Evolutionary conservation across 1,284 basidiomycete genomes (phyloP), one percentile per base, ranked within the genome.

Genomic region (Ustilago sp.): DNA sequence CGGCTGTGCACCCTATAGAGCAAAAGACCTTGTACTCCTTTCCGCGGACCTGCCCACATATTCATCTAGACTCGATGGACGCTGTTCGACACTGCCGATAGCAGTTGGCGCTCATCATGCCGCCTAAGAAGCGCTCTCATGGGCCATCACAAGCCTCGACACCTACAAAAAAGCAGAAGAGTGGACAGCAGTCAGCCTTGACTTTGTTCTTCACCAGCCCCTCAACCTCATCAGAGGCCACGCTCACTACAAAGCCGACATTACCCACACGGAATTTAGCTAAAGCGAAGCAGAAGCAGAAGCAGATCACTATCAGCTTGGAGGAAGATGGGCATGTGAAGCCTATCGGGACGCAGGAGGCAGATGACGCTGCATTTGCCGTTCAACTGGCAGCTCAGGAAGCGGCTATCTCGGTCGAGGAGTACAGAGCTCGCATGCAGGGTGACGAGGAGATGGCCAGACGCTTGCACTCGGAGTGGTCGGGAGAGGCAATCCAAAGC

Each of bases 171-270:
- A 77, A 71, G 63, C 47, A 32, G 3, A 74, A 70, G n/a, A 36
- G 39, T 6, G 58, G 60, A 0, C 63, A 74, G 36, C 75, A 77
- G 23, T 62, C 68, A 12, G 67, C 75, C 28, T 39, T 77, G 36
- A 74, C 75, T 13, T 77, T 65, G 8, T 77, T 77, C 52, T 77
- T 77, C 56, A 67, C 68, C 5, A 76, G 74, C 17, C 74, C 74
- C 0, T 76, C 74, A 6, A 32, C 59, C n/a, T 28, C 39, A 31
- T 55, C 55, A 6, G 65, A 47, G n/a, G n/a, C 64, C 1, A 61
- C 32, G 1, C 54, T 68, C 43, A 12, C 47, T n/a, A 28, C n/a
- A 0, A 65, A 73, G 15, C 65, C 57, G 1, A 28, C 61, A 0
- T 68, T 65, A 5, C 65, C 70, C 0, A 73, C 61, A 5, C 28